These are phyloP conservation scores for Nidularia sp. DNA, from an alignment of 768 basidiomycete genomes.

Conservation along the genomic window DNA sequence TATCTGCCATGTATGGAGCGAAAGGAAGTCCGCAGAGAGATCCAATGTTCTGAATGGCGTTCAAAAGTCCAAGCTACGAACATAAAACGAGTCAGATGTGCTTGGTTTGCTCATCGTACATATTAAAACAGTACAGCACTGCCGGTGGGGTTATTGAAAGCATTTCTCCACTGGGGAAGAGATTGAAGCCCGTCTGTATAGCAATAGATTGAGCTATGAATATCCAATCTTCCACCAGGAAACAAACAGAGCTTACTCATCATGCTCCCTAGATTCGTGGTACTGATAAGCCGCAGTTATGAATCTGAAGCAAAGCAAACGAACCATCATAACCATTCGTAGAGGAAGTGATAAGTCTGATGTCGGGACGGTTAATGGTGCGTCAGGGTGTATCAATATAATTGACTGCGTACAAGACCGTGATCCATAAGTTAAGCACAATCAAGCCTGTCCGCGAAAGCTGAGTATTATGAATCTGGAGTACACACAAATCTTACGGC, in stretches of 20 bases:
- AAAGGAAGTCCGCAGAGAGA: slow-evolving; percentile 15
- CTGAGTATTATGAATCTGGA: background rate
- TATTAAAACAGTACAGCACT: background rate
- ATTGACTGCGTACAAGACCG: slow-evolving; percentile 7
- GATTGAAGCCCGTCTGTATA: slow-evolving; percentile 12
- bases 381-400: background rate
- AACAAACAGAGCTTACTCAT: background rate
- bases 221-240: background rate
- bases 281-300: background rate
- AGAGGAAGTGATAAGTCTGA: background rate
- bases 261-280: background rate
- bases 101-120: background rate
- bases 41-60: slow-evolving; percentile 19
- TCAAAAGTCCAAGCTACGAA: slow-evolving; percentile 11
- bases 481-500: background rate
- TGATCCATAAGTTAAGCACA: slow-evolving; percentile 16
- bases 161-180: slow-evolving; percentile 13
- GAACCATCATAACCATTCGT: background rate
- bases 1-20: slow-evolving; percentile 32
- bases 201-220: background rate
- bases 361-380: background rate
- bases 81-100: background rate
- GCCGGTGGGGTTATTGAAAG: slow-evolving; percentile 11
- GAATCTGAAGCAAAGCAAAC: background rate
- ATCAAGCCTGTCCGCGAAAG: slow-evolving; percentile 2